Conservation (phyloP, 1,284 basidiomycete genomes). For the Tylopilus sp. region DNA sequence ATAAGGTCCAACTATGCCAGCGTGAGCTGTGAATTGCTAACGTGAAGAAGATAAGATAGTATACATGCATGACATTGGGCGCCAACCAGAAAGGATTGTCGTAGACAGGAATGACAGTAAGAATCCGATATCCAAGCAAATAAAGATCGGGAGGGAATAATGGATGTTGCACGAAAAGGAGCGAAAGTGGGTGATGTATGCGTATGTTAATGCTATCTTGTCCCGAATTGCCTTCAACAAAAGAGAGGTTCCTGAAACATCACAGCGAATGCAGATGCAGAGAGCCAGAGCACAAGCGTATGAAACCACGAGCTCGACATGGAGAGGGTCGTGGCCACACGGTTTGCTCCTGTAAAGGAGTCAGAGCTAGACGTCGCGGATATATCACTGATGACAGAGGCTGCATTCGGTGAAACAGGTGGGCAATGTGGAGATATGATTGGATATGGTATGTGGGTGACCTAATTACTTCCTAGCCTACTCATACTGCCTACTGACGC, state of each 20-base stretch:
- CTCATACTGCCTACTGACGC: too few relatives aligned
- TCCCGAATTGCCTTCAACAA: not conserved
- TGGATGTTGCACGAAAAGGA: not conserved
- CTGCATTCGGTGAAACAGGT: conserved; percentile 1
- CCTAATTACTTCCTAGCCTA: too few relatives aligned
- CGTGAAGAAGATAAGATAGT: conserved; percentile 16
- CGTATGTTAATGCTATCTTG: not conserved
- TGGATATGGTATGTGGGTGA: too few relatives aligned
- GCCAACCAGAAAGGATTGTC: not conserved
- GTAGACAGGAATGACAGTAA: conserved; percentile 4
- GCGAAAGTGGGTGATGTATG: conserved; percentile 7
- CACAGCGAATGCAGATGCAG: conserved; percentile 29
- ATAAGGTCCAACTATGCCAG: not conserved
- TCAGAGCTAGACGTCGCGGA: conserved; percentile 5
- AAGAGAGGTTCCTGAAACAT: conserved; percentile 25
- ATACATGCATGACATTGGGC: conserved; percentile 5
- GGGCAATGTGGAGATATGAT: too few relatives aligned
- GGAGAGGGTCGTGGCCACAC: conserved; percentile 11
- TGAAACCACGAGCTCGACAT: conserved; percentile 18
- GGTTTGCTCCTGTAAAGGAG: conserved; percentile 16
- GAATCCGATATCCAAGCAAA: not conserved
- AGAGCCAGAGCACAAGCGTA: conserved; percentile 29
- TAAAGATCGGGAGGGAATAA: not conserved
- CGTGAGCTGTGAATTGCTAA: conserved; percentile 11
- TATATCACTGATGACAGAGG: not conserved